These are phyloP conservation scores for Camellia sinensis DNA, from an alignment of 148 eudicot species.

Conservation along the genomic window DNA sequence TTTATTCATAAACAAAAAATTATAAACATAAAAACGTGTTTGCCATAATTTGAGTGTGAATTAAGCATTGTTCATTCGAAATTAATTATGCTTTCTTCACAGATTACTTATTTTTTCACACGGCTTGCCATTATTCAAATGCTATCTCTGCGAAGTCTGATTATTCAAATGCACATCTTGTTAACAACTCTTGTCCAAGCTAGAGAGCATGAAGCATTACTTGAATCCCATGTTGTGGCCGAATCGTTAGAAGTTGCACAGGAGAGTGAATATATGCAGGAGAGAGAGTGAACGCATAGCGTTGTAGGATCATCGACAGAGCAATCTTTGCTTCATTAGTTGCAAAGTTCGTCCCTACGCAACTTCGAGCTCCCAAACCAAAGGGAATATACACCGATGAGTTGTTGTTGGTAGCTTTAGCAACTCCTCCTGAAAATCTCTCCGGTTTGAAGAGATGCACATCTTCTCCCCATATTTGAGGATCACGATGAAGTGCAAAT, in stretches of 20 bases:
- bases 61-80: too few relatives aligned
- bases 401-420: constrained; percentile 14
- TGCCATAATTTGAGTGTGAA: too few relatives aligned
- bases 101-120: too few relatives aligned
- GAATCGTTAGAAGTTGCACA: not conserved
- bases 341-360: constrained; percentile 5
- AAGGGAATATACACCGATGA: not conserved
- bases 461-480: constrained; percentile 23
- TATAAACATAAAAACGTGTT: too few relatives aligned
- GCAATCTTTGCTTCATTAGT: not conserved
- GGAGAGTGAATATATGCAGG: constrained; percentile 3
- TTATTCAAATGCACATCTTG: too few relatives aligned
- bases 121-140: too few relatives aligned
- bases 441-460: constrained; percentile 16
- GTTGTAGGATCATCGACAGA: constrained; percentile 5
- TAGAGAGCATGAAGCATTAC: not conserved
- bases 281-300: not conserved
- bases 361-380: constrained; percentile 1
- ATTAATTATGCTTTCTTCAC: too few relatives aligned
- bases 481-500: constrained; percentile 6
- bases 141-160: too few relatives aligned
- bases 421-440: constrained; percentile 17
- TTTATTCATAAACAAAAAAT: too few relatives aligned
- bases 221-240: constrained; percentile 6
- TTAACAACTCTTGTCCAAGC: not conserved